Base-by-base conservation (phyloP, 768 basidiomycete species). In the Austroboletus eburneus region DNA sequence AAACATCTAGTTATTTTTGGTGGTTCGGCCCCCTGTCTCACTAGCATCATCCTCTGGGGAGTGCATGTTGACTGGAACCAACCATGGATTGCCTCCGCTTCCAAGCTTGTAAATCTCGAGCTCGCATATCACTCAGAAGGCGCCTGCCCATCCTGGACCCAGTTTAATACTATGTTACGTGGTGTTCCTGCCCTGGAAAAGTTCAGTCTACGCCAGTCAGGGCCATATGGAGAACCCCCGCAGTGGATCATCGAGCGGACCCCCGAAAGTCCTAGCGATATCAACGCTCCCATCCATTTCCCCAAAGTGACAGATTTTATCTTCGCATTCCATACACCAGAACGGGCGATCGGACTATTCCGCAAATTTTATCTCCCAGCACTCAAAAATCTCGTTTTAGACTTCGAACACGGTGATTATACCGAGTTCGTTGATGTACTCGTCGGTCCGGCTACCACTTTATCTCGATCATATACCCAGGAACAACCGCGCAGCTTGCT, bases 61-160 rank as follows among this genome's bases (percentile, higher is more conserved):
- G 80, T 87, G 5, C 85, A 85, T 50, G 62, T 88, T 27, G 74
- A 81, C 46, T 89, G 87, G 87, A 68, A 73, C 24, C 66, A 70
- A 27, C 68, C 72, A 14, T 58, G 71, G 18, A 50, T 65, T 23
- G 24, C 46, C 5, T 52, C 58, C 4, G 58, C 60, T 2, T n/a
- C 50, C 23, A 55, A 50, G 8, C 65, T 88, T 23, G 57, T 54
- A 20, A 72, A 77, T 14, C 59, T 88, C 18, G 77, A 83, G 54
- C 67, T 88, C 34, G 76, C 79, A 1, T 86, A 76, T 65, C 85
- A 85, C 54, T 62, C 74, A 9, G 69, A 73, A 23, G 78, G 84
- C 56, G 82, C 81, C 13, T 77, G 84, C 12, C 87, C 85, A 2
- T 71, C 74, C 4, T 85, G 75, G 63, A 48, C 56, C 9, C 71